Percentiles rank a stretch among this genome's conserved stretches.
Evolutionary conservation across 805 yeast species (phyloP).

Genomic region (Yarrowia keelungensis): DNA sequence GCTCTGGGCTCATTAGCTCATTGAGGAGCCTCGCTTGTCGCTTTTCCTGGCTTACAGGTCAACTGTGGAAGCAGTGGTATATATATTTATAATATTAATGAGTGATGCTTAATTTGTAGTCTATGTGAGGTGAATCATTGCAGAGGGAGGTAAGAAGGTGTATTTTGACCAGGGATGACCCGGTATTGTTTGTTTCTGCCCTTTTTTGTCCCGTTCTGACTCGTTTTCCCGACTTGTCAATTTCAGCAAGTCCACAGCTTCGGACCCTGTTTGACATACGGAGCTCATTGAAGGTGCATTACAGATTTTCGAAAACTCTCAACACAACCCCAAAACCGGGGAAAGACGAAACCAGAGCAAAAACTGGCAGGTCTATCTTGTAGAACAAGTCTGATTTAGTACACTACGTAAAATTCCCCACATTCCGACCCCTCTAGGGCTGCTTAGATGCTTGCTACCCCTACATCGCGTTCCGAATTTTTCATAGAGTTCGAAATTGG

Average conservation of each 20-base stretch:
- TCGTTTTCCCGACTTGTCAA: not conserved
- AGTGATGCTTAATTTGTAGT: not conserved
- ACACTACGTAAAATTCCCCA: not conserved
- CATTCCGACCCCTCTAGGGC: not conserved
- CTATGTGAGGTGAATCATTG: not conserved
- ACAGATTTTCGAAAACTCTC: not conserved
- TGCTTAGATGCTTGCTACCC: constrained; percentile 18
- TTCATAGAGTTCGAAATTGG: constrained; percentile 18
- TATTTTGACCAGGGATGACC: too few relatives aligned
- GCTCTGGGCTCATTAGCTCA: too few relatives aligned
- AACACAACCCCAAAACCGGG: not conserved
- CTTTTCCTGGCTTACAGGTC: not conserved
- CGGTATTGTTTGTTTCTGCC: too few relatives aligned
- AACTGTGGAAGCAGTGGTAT: not conserved
- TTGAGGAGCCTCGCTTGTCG: too few relatives aligned
- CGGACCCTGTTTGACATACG: constrained; percentile 3
- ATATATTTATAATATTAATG: constrained; percentile 5
- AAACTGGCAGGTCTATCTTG: too few relatives aligned
- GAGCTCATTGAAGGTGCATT: constrained; percentile 30
- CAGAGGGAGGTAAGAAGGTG: not conserved
- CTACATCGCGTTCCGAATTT: constrained; percentile 23
- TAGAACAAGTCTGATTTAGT: not conserved
- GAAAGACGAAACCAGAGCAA: not conserved
- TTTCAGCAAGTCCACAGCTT: not conserved
- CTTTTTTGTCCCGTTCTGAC: not conserved